Conservation (phyloP, 2,329 filamentous ascomycete genomes). For the Monosporascus sp. region DNA sequence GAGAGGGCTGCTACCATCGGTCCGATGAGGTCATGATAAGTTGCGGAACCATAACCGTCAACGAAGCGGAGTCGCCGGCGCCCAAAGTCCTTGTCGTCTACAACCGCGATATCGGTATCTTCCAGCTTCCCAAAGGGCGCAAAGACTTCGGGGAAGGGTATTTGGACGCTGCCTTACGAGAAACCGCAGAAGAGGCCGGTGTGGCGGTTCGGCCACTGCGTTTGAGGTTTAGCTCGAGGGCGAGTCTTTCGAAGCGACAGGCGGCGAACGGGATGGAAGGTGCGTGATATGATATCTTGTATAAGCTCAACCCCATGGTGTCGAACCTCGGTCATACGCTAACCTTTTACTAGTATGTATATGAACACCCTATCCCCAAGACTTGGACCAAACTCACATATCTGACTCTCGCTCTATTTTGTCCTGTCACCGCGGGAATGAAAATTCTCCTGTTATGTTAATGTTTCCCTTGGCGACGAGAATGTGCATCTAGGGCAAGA, state of each 20-base stretch:
- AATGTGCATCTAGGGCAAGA: no score
- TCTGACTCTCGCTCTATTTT: no score
- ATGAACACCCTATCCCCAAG: no score
- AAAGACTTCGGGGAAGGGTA: conserved; percentile 43
- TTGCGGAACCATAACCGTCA: conserved; percentile 42
- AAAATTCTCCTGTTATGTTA: no score
- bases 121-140: conserved; percentile 44
- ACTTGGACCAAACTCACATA: no score
- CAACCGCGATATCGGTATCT: conserved; percentile 38
- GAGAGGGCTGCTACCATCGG: conserved; percentile 30
- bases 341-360: no score
- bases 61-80: conserved; percentile 20
- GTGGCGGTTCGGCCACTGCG: conserved; percentile 33
- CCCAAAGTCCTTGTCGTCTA: conserved; percentile 37
- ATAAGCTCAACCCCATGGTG: no score
- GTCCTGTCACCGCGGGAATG: no score
- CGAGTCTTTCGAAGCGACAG: conserved; percentile 27
- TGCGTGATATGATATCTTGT: no score
- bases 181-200: conserved; percentile 45
- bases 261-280: no score
- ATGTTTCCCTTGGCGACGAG: no score
- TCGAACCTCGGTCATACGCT: no score
- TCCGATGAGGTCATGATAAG: conserved; percentile 40
- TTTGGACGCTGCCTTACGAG: conserved; percentile 37
- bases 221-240: conserved; percentile 38